Conservation (phyloP, 1,284 basidiomycete genomes). For the Puccinia triticina region DNA sequence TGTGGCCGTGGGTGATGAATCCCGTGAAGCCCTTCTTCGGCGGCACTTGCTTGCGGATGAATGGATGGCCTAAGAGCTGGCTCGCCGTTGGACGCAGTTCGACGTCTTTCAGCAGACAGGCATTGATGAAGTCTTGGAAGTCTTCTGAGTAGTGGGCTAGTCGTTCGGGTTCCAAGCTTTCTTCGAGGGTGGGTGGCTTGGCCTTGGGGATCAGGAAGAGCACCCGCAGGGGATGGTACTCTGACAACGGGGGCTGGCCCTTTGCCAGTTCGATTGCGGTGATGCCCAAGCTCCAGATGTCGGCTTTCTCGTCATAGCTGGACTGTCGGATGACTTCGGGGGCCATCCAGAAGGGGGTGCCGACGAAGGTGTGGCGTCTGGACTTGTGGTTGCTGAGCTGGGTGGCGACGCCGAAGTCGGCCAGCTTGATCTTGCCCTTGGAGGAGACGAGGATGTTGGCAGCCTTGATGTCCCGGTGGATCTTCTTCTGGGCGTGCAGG, state of each 20-base stretch:
- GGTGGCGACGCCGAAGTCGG: constrained; percentile 94
- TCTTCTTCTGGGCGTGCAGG: constrained; percentile 88
- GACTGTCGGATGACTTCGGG: constrained; percentile 96
- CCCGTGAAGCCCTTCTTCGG: constrained; percentile 33
- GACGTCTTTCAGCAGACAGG: constrained; percentile 92
- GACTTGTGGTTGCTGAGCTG: constrained; percentile 77
- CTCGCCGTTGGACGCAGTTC: constrained; percentile 82
- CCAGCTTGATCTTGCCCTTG: constrained; percentile 88
- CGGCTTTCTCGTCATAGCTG: constrained; percentile 66
- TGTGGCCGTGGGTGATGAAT: constrained; percentile 41
- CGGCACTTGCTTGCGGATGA: constrained; percentile 75
- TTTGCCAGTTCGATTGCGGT: constrained; percentile 63
- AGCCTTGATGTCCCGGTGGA: constrained; percentile 98
- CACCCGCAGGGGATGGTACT: constrained; percentile 63
- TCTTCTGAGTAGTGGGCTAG: constrained; percentile 68
- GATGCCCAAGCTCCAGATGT: constrained; percentile 63
- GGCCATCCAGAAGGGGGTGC: constrained; percentile 96
- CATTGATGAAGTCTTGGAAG: constrained; percentile 89
- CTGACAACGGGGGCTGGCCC: constrained; percentile 63
- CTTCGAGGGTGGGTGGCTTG: constrained; percentile 86
- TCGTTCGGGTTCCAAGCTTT: constrained; percentile 61
- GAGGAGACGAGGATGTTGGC: constrained; percentile 95
- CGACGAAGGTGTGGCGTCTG: constrained; percentile 85
- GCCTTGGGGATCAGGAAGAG: constrained; percentile 65
- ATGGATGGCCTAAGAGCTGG: constrained; percentile 87